Evolutionary conservation across 2,329 filamentous ascomycete species (phyloP), one percentile per base, ranked within the genome.

Genomic region (Diplodia intermedia): DNA sequence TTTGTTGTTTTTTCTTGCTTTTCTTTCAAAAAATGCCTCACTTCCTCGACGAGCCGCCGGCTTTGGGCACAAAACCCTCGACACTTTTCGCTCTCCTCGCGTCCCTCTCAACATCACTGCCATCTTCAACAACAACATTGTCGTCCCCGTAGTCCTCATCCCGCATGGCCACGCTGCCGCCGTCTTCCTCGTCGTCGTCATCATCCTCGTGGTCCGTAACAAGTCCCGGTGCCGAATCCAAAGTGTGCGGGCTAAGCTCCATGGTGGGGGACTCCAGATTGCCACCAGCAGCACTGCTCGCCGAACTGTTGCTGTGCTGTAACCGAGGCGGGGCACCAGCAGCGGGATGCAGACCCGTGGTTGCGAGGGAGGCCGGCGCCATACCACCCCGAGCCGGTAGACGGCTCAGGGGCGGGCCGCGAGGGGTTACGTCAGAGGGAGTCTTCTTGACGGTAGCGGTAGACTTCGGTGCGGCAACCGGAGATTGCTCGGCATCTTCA

Each of bases 161-260:
- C 38, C 66, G 69, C 53, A 68, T 69, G 7, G 66, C 60, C 8
- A 70, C 54, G 47, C 53, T 60, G 69, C 76, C 78, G 57, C 73
- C 75, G 57, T 79, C 75, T 29, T 74, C 78, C 53, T 79, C 78
- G 57, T 80, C 79, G 50, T 82, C 80, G 65, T 83, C 82, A 68
- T 84, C 80, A 36, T 82, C 83, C 67, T 84, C 82, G 72, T 83
- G 81, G 70, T 85, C 83, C 71, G 81, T 83, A 43, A 84, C 81
- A 69, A 85, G 74, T 29, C 82, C 83, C 18, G 83, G 83, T 63
- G 82, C 82, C 72, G 80, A 83, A 73, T 84, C 82, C 66, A 80
- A 79, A 2, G 82, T 81, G 68, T 83, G 77, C 38, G 83, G 83
- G 70, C 80, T 82, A 69, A 83, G 77, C 53, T 79, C 79, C 71